Base-by-base conservation (phyloP, 805 yeast genomes). In the Citeromyces matritensis region DNA sequence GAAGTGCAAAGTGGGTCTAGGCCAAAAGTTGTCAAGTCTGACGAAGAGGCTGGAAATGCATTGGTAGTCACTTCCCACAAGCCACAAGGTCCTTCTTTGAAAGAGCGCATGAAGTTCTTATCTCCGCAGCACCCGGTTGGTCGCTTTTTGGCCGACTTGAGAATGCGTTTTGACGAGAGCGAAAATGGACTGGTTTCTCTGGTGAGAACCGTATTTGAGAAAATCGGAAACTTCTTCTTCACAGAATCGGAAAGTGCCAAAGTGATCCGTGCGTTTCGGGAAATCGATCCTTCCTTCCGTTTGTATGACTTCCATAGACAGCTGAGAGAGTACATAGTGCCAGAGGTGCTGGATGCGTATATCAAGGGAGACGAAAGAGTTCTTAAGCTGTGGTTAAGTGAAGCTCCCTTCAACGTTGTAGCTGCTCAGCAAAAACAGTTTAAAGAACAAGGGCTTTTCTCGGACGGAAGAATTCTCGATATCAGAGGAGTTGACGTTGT, bases 171-270 rank as follows among this genome's bases (percentile, higher is more conserved):
- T 84, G 95, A 88, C 44, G 97, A 88, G 55, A 74, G 85, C 33
- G 97, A 88, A 44, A 91, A 91, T 54, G 95, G 95, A 6, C 62
- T 91, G 45, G 69, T 91, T 38, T 71, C 86, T 8, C 56, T 79
- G 26, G 57, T 91, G 33, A 73, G 98, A 59, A 80, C 88, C 13
- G 58, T 91, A 15, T 49, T 80, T 26, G 83, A 77, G 48, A 80
- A 83, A 48, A 59, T 91, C 35, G 77, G 91, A 31, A 84, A 94
- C 5, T 74, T 86, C 47, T 17, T 17, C 21, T 86, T 86, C 48
- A 91, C 91, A 26, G 99, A 91, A 59, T 91, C 97, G 24, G 99
- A 91, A 60, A 74, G 82, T 40, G 96, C 95, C 14, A 79, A 79
- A 53, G 98, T 86, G n/a, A 64, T 81, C 39, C 74, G 79, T 42